These are phyloP conservation scores for Aureobasidium sp. DNA, from an alignment of 2,329 filamentous ascomycete species.

Conservation along the genomic window DNA sequence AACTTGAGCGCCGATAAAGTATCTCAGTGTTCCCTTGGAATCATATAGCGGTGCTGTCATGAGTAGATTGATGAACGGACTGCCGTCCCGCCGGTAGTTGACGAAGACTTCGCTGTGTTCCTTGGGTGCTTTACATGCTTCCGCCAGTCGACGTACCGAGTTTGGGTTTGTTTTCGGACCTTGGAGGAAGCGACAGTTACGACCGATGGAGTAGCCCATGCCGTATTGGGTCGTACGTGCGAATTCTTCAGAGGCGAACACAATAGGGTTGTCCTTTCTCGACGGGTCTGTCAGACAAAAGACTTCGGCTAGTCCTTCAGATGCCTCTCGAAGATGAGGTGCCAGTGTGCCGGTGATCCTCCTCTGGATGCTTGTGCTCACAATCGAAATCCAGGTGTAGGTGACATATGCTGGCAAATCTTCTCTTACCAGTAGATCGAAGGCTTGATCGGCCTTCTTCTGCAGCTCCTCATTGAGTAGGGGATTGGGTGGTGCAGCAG, in stretches of 20 bases:
- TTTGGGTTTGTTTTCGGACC: slow-evolving; percentile 62
- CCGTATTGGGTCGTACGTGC: slow-evolving; percentile 69
- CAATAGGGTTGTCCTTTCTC: slow-evolving; percentile 36
- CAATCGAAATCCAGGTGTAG: slow-evolving; percentile 60
- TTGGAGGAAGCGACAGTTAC: slow-evolving; percentile 73
- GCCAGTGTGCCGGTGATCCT: slow-evolving; percentile 62
- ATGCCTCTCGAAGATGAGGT: slow-evolving; percentile 57
- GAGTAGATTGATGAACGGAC: slow-evolving; percentile 69
- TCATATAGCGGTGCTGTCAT: slow-evolving; percentile 68
- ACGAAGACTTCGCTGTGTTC: slow-evolving; percentile 69
- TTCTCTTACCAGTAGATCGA: slow-evolving; percentile 57
- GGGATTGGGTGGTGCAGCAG: slow-evolving; percentile 41
- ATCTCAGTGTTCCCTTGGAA: slow-evolving; percentile 58
- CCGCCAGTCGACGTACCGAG: slow-evolving; percentile 55
- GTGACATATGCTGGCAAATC: slow-evolving; percentile 68
- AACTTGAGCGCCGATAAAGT: slow-evolving; percentile 66
- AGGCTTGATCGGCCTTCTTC: slow-evolving; percentile 57
- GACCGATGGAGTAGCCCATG: slow-evolving; percentile 63
- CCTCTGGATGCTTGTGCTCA: slow-evolving; percentile 61
- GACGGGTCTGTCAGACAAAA: slow-evolving; percentile 73
- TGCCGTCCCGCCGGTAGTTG: slow-evolving; percentile 69
- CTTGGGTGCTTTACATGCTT: slow-evolving; percentile 55
- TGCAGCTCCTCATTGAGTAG: slow-evolving; percentile 55
- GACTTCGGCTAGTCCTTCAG: slow-evolving; percentile 67
- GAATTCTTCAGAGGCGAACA: slow-evolving; percentile 69